phyloP scores from a whole-genome alignment of 2,329 filamentous ascomycete genomes.

The Colletotrichum musicola region DNA sequence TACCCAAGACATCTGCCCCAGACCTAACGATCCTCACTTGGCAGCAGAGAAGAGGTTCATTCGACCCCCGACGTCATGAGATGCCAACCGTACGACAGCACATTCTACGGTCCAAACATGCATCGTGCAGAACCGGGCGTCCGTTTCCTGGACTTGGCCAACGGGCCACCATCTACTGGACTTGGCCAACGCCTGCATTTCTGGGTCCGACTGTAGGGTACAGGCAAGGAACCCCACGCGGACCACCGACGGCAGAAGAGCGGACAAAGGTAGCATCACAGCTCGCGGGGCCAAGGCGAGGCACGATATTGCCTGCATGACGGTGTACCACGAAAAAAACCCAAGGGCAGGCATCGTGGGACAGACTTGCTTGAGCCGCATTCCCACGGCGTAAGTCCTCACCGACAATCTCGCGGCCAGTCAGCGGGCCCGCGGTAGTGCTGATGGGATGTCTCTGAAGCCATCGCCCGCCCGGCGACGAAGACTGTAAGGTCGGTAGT shows the following conservation, averaged over 20 bases:
- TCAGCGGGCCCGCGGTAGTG: background rate
- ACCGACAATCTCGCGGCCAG: background rate
- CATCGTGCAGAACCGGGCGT: too few relatives aligned
- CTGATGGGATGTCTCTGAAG: background rate
- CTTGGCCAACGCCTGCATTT: background rate
- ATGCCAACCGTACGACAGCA: too few relatives aligned
- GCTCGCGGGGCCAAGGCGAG: conserved; percentile 6
- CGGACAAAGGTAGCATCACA: conserved; percentile 5
- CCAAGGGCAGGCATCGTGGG: background rate
- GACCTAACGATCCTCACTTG: too few relatives aligned
- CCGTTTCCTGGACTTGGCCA: too few relatives aligned
- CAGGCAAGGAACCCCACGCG: background rate
- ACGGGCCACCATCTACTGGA: too few relatives aligned
- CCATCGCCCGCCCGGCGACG: background rate
- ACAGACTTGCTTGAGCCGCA: background rate
- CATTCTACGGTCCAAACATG: too few relatives aligned
- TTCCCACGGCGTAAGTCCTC: background rate
- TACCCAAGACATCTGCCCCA: too few relatives aligned
- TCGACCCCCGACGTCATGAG: too few relatives aligned
- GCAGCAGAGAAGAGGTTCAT: too few relatives aligned
- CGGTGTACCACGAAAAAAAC: background rate
- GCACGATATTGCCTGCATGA: conserved; percentile 14
- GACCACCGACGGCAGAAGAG: background rate
- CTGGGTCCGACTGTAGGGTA: background rate
- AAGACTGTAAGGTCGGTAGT: background rate